Conservation (phyloP, 768 basidiomycete species). For the Hericium erinaceus region DNA sequence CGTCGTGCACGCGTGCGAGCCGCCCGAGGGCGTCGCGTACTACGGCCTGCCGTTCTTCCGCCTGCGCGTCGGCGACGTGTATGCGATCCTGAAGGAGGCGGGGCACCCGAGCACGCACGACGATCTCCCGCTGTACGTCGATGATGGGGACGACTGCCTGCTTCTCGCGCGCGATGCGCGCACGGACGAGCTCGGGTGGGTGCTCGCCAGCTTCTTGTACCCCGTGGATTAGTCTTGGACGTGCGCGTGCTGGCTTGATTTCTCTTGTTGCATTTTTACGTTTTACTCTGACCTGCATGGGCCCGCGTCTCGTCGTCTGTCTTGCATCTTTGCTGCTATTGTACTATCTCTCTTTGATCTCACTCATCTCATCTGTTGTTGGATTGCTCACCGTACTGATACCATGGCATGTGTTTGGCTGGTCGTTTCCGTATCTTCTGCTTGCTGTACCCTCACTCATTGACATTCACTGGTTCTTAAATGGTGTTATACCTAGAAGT, state of each 20-base stretch:
- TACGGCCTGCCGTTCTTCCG: constrained; percentile 72
- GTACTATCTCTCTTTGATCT: constrained; percentile 2
- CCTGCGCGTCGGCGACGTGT: constrained; percentile 50
- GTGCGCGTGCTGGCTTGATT: background rate
- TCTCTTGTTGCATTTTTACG: no score
- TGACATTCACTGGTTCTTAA: no score
- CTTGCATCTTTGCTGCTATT: background rate
- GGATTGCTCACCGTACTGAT: background rate
- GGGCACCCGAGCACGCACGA: constrained; percentile 72
- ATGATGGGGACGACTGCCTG: constrained; percentile 70
- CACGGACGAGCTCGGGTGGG: constrained; percentile 60
- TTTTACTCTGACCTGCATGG: no score
- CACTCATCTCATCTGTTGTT: constrained; percentile 7
- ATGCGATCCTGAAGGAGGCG: constrained; percentile 63
- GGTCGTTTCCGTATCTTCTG: constrained; percentile 1
- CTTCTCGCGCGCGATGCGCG: constrained; percentile 53
- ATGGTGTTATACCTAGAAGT: no score
- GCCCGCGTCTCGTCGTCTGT: no score
- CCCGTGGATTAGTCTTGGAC: constrained; percentile 34
- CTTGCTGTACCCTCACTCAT: background rate
- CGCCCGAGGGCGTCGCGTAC: constrained; percentile 55
- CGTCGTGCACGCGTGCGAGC: constrained; percentile 60
- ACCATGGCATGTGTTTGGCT: background rate
- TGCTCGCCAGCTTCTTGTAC: constrained; percentile 71
- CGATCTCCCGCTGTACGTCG: constrained; percentile 68